Base-by-base conservation (phyloP, 805 yeast genomes). In the Barnettozyma californica region DNA sequence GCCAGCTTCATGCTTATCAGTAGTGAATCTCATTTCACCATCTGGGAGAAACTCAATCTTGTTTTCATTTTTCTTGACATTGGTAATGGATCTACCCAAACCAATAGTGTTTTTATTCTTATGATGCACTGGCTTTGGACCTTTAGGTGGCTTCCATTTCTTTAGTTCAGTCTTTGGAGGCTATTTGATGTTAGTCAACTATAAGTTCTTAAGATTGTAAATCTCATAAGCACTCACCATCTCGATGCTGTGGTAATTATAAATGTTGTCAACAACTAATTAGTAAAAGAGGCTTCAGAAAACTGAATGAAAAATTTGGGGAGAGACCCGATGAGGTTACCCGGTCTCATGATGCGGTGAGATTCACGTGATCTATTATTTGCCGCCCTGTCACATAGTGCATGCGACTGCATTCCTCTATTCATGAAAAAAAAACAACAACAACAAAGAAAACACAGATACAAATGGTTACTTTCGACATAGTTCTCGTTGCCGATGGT, bases 71-170 rank as follows among this genome's bases (percentile, higher is more conserved):
- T 78, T 72, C 66, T 91, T 79, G 49, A 83, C 84, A 66, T 87
- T 84, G 49, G 84, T 83, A 52, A 91, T 82, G 16, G 91, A 73
- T 62, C 94, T 78, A 48, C 98, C 98, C 44, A 91, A 71, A 6
- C 96, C 98, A 52, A 88, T 81, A 5, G 80, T 71, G 61, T 90
- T 90, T 59, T 87, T 86, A 66, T 87, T 87, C 69, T 84, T 87
- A 55, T 87, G 88, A 3, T 78, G 89, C 13, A 85, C 81, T 14
- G 96, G 95, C 63, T 90, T 89, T 31, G 97, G 97, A 20, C 97
- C 97, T 69, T 85, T 83, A 55, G 96, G 96, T 9, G 87, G 80
- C 70, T 83, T 86, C 89, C 89, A 87, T 61, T 85, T 86, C 75
- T 83, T 84, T 46, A 78, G 73, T 44, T 73, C 72, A 46, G 68